Base-by-base conservation (phyloP, 176 grass and related monocot genomes). In the Phoenix roebelenii region DNA sequence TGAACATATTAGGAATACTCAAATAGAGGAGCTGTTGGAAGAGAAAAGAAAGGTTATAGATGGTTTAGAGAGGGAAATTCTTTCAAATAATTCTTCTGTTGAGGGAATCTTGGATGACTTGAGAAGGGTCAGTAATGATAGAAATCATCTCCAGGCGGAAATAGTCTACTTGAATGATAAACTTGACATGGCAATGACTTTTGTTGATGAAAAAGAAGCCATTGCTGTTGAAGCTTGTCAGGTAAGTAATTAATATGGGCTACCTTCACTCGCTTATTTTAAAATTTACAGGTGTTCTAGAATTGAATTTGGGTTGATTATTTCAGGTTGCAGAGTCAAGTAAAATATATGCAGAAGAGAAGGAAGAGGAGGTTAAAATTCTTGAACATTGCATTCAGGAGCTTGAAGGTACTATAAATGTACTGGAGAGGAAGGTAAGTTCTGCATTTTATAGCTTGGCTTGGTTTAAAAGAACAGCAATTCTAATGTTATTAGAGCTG, bases 191-290 rank as follows among this genome's bases (percentile, higher is more conserved):
- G 53, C 81, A 50, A 71, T 82, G 72, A 67, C 89, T 76, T 85
- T 95, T 82, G 81, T 81, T 71, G 85, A 95, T 76, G 89, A 95
- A 68, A 88, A 79, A 64, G 89, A 95, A 88, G 89, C 89, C n/a
- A 63, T 82, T 54, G 71, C 81, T 77, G 77, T 85, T 57, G 85
- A 94, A 79, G 78, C 78, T 70, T 68, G 57, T 70, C 85, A 95
- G 77, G 89, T 95, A 88, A 66, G 84, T 65, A 53, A 60, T 60
- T 23, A 14, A 44, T 44, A 5, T 70, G 52, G 14, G 52, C 16
- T 39, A 44, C 4, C 54, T 54, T 59, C 18, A 51, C 54, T 69
- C 70, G 18, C 3, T 24, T 24, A 30, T 12, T 44, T 44, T 12
- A 9, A 44, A 44, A 44, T 12, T 14, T 44, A 60, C 28, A 66